Percentiles rank a stretch among this genome's conserved stretches.
Evolutionary conservation across 768 basidiomycete genomes (phyloP).

Genomic region (Russula brevipes): DNA sequence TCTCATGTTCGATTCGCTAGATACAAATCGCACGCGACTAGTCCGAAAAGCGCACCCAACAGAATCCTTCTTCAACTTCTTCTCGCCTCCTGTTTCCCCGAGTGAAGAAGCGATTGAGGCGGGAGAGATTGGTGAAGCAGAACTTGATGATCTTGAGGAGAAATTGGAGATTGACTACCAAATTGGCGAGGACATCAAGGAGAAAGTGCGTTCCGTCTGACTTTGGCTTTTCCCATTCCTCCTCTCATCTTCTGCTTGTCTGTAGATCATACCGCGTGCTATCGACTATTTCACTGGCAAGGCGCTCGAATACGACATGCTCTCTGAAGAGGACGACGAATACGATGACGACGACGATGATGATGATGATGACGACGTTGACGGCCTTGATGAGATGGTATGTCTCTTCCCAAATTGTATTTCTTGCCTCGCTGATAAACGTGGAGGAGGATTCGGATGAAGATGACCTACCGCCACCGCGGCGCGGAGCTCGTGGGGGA

Average conservation of each 20-base stretch:
- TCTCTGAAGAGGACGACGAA: constrained; percentile 34
- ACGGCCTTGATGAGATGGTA: constrained; percentile 34
- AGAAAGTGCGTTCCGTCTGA: constrained; percentile 56
- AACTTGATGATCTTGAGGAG: constrained; percentile 86
- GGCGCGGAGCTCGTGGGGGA: constrained; percentile 37
- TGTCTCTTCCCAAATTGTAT: constrained; percentile 25
- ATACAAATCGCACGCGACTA: constrained; percentile 78
- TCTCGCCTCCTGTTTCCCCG: constrained; percentile 75
- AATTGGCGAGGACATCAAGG: constrained; percentile 97
- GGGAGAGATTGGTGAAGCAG: constrained; percentile 74
- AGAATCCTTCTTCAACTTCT: constrained; percentile 99
- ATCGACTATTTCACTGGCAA: constrained; percentile 98
- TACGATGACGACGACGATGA: constrained; percentile 56
- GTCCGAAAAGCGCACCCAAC: constrained; percentile 84
- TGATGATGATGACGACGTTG: constrained; percentile 50
- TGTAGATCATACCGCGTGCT: constrained; percentile 87
- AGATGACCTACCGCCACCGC: constrained; percentile 53
- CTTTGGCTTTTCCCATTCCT: neutral
- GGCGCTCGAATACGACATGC: constrained; percentile 75
- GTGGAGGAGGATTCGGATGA: constrained; percentile 60
- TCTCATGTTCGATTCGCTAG: constrained; percentile 34
- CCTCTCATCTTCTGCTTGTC: neutral
- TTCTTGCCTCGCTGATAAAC: constrained; percentile 15
- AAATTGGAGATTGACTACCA: constrained; percentile 96
- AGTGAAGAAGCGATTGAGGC: constrained; percentile 60